phyloP scores from a whole-genome alignment of 371 early-diverging fungal genomes.

The Rhizomucor pusillus region DNA sequence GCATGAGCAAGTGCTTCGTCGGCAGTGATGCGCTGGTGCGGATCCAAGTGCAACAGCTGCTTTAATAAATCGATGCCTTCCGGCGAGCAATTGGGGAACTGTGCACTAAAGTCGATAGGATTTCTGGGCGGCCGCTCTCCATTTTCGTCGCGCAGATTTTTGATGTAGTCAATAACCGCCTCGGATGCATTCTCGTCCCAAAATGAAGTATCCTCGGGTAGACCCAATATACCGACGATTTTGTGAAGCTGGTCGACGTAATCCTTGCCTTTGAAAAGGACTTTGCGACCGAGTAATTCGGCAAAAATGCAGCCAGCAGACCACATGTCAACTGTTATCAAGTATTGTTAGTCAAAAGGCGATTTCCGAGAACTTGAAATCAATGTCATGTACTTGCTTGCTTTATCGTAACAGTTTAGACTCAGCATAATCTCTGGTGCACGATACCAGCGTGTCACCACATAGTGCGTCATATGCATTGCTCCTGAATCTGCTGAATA shows the following conservation, averaged over 20 bases:
- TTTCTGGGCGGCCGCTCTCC: slow-evolving; percentile 48
- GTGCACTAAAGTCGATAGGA: slow-evolving; percentile 34
- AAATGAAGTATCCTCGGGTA: slow-evolving; percentile 80
- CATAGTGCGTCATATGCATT: slow-evolving; percentile 44
- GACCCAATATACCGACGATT: slow-evolving; percentile 93
- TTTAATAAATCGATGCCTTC: slow-evolving; percentile 75
- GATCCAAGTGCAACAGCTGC: slow-evolving; percentile 82
- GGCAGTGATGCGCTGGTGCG: slow-evolving; percentile 77
- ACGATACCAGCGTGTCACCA: slow-evolving; percentile 49
- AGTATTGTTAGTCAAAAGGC: too few relatives aligned
- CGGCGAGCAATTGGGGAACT: slow-evolving; percentile 56
- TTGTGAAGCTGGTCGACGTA: slow-evolving; percentile 92
- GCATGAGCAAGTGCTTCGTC: slow-evolving; percentile 77
- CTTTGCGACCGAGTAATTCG: slow-evolving; percentile 92
- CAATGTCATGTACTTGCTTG: slow-evolving; percentile 31
- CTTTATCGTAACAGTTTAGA: slow-evolving; percentile 31
- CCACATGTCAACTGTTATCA: slow-evolving; percentile 93
- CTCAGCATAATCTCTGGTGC: slow-evolving; percentile 51
- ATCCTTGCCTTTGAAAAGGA: slow-evolving; percentile 92
- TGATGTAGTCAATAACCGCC: slow-evolving; percentile 39
- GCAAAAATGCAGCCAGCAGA: slow-evolving; percentile 99
- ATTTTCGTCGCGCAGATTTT: slow-evolving; percentile 48
- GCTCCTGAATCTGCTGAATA: slow-evolving; percentile 18
- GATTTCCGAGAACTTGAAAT: too few relatives aligned
- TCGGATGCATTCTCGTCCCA: slow-evolving; percentile 38